A percentile compares a stretch with the other conserved stretches of the same genome.
phyloP scores from a whole-genome alignment of 306 rosid species.

The Lagenaria siceraria region DNA sequence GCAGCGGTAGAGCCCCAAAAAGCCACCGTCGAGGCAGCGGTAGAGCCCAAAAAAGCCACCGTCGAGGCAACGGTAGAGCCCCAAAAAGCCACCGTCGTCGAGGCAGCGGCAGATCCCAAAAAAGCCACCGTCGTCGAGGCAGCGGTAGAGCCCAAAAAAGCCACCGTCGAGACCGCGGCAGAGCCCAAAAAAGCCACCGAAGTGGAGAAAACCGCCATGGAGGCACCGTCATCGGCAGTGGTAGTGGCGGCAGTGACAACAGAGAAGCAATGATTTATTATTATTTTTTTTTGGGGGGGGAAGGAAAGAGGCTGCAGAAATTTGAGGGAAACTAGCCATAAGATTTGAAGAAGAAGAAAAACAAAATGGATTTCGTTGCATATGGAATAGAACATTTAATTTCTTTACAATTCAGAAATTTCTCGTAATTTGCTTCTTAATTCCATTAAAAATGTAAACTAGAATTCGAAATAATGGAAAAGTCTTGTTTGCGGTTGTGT shows the following conservation, averaged over 20 bases:
- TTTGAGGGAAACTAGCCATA: background rate
- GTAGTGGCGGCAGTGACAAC: background rate
- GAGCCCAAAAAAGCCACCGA: background rate
- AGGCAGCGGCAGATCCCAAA: background rate
- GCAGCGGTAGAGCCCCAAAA: background rate
- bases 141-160: no score
- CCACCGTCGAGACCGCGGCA: background rate
- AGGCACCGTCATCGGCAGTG: background rate
- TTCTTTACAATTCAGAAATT: background rate
- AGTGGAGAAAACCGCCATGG: background rate
- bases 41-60: background rate
- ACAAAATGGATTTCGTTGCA: background rate
- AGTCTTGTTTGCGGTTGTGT: background rate
- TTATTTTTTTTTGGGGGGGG: no score
- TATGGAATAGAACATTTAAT: background rate
- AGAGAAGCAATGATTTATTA: background rate
- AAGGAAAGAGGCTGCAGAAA: background rate
- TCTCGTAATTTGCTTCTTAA: background rate
- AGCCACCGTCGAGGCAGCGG: background rate
- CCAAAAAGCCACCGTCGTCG: background rate
- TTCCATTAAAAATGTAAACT: background rate
- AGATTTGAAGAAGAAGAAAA: background rate
- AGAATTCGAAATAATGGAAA: background rate
- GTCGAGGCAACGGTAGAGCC: no score
- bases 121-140: background rate